Percentiles rank a stretch among this genome's conserved stretches.
Conservation (phyloP, 2,329 filamentous ascomycete species). For the Fusarium mangiferae region DNA sequence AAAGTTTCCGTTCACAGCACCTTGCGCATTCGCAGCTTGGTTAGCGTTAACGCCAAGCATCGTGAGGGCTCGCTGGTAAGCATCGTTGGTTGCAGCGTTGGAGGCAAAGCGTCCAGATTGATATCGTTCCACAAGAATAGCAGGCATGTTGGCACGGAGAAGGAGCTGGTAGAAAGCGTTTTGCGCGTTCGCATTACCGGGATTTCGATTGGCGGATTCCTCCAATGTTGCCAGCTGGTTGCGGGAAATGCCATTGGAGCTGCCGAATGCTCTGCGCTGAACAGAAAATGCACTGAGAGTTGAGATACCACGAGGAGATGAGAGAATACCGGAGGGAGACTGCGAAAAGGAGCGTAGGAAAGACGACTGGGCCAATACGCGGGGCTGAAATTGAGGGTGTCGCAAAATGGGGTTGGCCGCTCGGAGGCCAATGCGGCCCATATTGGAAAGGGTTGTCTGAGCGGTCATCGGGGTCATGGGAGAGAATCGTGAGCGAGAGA, state of each 20-base stretch:
- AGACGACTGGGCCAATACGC: constrained; percentile 25
- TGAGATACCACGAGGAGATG: constrained; percentile 34
- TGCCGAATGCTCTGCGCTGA: constrained; percentile 54
- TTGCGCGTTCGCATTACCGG: constrained; percentile 85
- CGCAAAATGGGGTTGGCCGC: constrained; percentile 45
- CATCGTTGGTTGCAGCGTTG: constrained; percentile 79
- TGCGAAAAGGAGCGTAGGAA: constrained; percentile 42
- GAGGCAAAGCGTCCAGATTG: constrained; percentile 86
- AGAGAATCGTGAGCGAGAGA: constrained; percentile 10
- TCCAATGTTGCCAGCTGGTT: constrained; percentile 85
- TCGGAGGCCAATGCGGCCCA: constrained; percentile 46
- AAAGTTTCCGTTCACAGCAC: constrained; percentile 34
- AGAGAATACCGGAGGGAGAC: constrained; percentile 34
- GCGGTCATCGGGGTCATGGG: constrained; percentile 21
- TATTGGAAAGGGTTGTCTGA: constrained; percentile 35
- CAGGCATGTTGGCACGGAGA: constrained; percentile 90
- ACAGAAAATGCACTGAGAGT: constrained; percentile 29
- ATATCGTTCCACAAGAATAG: constrained; percentile 91
- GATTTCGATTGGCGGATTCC: constrained; percentile 92
- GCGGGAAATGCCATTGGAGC: constrained; percentile 62
- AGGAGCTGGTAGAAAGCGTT: constrained; percentile 94
- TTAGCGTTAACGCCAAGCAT: constrained; percentile 47
- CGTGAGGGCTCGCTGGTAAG: constrained; percentile 79
- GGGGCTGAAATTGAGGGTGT: constrained; percentile 42
- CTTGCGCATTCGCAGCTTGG: constrained; percentile 37